These are phyloP conservation scores for Hippophae gyantsensis DNA, from an alignment of 306 rosid genomes.

Conservation along the genomic window DNA sequence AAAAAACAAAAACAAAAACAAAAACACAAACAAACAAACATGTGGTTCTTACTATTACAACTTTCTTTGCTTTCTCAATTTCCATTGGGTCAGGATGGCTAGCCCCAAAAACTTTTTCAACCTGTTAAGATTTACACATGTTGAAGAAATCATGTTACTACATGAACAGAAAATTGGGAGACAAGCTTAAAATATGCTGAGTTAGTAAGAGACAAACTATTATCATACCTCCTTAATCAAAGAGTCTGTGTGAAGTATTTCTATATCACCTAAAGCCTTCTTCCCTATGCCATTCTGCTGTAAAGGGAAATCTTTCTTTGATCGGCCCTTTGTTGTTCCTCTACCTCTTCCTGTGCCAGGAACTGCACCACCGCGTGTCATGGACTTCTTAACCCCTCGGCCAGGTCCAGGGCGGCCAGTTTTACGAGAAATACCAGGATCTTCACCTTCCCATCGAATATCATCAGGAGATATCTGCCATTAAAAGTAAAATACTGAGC, in stretches of 20 bases:
- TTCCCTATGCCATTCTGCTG: conserved; percentile 58
- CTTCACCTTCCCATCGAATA: conserved; percentile 70
- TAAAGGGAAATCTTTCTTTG: conserved; percentile 44
- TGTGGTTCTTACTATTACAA: conserved; percentile 48
- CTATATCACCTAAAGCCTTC: conserved; percentile 51
- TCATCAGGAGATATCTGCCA: conserved; percentile 68
- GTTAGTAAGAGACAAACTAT: not conserved
- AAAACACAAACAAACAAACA: conserved; percentile 1
- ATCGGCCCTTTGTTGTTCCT: conserved; percentile 47
- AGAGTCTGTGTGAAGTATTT: conserved; percentile 68
- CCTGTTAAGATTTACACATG: conserved; percentile 38
- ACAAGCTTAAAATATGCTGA: not conserved
- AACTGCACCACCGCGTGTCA: conserved; percentile 51
- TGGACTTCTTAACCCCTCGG: conserved; percentile 55
- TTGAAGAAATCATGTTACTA: conserved; percentile 8
- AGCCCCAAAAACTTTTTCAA: conserved; percentile 60
- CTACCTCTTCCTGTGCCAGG: conserved; percentile 70
- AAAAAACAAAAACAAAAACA: not conserved
- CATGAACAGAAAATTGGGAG: not conserved
- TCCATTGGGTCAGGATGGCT: conserved; percentile 53
- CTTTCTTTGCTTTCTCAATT: conserved; percentile 74
- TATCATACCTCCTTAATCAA: conserved; percentile 68
- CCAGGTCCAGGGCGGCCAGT: conserved; percentile 52
- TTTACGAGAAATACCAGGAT: conserved; percentile 41
- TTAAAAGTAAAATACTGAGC: conserved; percentile 9